Conservation (phyloP, 805 yeast genomes). For the Candida lessepsii region DNA sequence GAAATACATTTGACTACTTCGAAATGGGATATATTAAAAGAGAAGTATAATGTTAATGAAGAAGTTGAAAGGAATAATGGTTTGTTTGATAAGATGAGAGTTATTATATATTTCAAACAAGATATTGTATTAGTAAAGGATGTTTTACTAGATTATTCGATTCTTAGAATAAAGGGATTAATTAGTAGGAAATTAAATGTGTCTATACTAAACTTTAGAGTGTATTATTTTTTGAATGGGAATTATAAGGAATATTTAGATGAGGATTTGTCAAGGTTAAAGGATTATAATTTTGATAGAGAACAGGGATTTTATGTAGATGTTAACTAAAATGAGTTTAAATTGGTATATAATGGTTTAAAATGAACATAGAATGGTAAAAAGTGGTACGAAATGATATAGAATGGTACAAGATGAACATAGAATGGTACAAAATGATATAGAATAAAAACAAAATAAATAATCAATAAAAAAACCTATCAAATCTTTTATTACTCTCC, state of each 20-base stretch:
- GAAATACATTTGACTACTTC: slow-evolving; percentile 19
- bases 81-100: slow-evolving; percentile 12
- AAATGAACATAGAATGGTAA: too few relatives aligned
- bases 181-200: slow-evolving; percentile 17
- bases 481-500: too few relatives aligned
- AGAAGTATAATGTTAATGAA: slow-evolving; percentile 30
- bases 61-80: slow-evolving; percentile 3
- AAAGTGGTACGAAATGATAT: too few relatives aligned
- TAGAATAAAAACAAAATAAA: too few relatives aligned
- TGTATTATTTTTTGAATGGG: slow-evolving; percentile 24
- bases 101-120: slow-evolving; percentile 10
- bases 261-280: slow-evolving; percentile 29
- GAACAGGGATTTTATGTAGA: slow-evolving; percentile 1
- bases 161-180: slow-evolving; percentile 36
- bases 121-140: slow-evolving; percentile 14
- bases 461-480: too few relatives aligned
- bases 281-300: slow-evolving; percentile 12
- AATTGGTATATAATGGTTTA: too few relatives aligned
- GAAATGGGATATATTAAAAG: slow-evolving; percentile 45
- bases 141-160: slow-evolving; percentile 25
- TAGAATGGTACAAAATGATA: too few relatives aligned
- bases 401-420: too few relatives aligned
- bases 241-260: slow-evolving; percentile 21
- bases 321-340: neutral
- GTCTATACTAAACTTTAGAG: slow-evolving; percentile 24